Evolutionary conservation across 2,329 filamentous ascomycete genomes (phyloP).

Genomic region (Diaporthe vaccinii): DNA sequence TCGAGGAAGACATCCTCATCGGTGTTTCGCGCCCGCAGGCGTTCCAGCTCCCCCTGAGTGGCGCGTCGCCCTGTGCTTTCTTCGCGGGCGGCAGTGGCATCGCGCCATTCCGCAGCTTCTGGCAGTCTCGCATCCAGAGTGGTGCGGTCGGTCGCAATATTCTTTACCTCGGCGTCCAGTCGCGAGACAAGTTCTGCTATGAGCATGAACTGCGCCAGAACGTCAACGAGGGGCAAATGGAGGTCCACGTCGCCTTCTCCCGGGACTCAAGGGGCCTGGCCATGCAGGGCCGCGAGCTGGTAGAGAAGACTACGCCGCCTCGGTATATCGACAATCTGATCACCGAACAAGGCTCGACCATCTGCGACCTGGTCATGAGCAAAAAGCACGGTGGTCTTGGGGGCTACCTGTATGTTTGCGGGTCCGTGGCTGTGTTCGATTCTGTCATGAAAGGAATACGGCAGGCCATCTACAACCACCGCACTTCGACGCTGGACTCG

Average conservation of each 20-base stretch:
- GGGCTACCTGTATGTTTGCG: conserved; percentile 63
- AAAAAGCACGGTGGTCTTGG: conserved; percentile 67
- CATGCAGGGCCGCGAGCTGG: conserved; percentile 53
- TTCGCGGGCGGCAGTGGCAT: conserved; percentile 69
- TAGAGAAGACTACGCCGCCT: conserved; percentile 63
- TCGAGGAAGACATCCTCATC: conserved; percentile 63
- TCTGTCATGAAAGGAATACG: conserved; percentile 68
- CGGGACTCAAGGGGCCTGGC: conserved; percentile 62
- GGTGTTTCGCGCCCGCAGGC: conserved; percentile 65
- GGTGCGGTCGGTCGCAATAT: conserved; percentile 59
- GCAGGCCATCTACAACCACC: conserved; percentile 67
- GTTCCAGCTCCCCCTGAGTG: conserved; percentile 65
- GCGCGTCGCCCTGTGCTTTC: conserved; percentile 63
- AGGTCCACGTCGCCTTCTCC: conserved; percentile 67
- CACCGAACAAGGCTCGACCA: conserved; percentile 62
- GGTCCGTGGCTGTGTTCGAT: conserved; percentile 63
- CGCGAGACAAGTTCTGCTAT: conserved; percentile 65
- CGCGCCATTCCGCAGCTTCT: conserved; percentile 67
- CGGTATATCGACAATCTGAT: conserved; percentile 67
- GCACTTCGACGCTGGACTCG: conserved; percentile 64
- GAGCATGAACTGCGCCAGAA: conserved; percentile 62
- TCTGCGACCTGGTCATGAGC: conserved; percentile 69
- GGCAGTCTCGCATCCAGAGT: conserved; percentile 60
- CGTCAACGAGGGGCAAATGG: conserved; percentile 62
- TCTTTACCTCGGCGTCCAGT: conserved; percentile 66